phyloP scores from a whole-genome alignment of 768 basidiomycete species.

The Tulasnella sp. region DNA sequence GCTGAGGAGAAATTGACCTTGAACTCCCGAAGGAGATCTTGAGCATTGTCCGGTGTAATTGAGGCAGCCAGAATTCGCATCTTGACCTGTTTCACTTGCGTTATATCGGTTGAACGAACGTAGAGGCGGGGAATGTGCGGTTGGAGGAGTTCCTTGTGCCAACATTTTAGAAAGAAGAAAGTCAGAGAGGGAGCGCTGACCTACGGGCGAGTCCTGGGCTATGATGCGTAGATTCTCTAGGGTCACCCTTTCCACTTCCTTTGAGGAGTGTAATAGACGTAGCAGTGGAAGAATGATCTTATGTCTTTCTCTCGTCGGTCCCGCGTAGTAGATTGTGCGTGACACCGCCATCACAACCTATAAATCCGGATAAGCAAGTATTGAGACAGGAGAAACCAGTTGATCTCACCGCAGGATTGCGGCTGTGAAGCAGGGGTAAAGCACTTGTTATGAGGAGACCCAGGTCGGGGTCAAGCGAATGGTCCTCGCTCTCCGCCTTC shows the following conservation, averaged over 20 bases:
- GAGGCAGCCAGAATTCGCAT: conserved; percentile 60
- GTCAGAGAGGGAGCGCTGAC: conserved; percentile 21
- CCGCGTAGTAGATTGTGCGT: conserved; percentile 63
- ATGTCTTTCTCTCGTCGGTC: conserved; percentile 40
- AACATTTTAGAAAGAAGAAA: neutral
- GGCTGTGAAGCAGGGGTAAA: conserved; percentile 71
- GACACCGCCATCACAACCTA: conserved; percentile 74
- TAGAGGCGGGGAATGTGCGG: conserved; percentile 55
- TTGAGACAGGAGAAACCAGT: neutral
- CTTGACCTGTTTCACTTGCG: conserved; percentile 60
- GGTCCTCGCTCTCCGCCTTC: conserved; percentile 32
- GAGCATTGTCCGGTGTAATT: conserved; percentile 53
- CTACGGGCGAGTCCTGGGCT: conserved; percentile 53
- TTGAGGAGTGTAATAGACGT: conserved; percentile 51
- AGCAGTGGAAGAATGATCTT: conserved; percentile 64
- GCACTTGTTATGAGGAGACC: conserved; percentile 58
- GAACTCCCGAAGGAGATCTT: conserved; percentile 67
- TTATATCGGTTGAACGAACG: conserved; percentile 54
- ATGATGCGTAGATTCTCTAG: conserved; percentile 60
- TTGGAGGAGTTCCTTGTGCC: conserved; percentile 47
- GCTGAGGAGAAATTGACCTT: conserved; percentile 44
- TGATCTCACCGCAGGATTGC: conserved; percentile 71
- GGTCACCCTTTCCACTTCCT: conserved; percentile 65
- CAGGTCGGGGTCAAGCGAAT: conserved; percentile 54
- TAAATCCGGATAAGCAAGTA: neutral